These are phyloP conservation scores for Leishmania gerbilli DNA, from an alignment of 208 protist species.

Conservation along the genomic window DNA sequence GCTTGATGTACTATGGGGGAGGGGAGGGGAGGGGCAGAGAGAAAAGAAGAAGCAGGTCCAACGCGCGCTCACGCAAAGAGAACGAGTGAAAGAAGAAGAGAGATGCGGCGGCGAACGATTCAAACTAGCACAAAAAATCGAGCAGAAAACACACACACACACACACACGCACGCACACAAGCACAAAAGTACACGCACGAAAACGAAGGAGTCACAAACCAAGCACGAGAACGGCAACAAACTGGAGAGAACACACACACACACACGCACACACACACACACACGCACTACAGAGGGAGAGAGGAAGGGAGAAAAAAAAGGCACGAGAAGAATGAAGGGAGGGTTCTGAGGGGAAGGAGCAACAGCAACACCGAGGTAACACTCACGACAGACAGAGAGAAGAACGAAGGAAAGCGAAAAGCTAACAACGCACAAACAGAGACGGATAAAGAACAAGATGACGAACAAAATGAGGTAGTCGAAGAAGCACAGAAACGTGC, in stretches of 20 bases:
- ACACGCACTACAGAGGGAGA: not conserved
- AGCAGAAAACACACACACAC: not conserved
- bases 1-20: not conserved
- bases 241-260: not conserved
- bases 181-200: too few species aligned
- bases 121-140: not conserved
- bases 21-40: not conserved
- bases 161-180: not conserved
- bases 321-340: not conserved
- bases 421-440: not conserved
- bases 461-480: not conserved
- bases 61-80: not conserved
- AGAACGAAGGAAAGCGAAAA: not conserved
- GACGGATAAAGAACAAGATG: not conserved
- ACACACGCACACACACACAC: not conserved
- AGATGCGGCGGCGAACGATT: not conserved
- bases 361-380: not conserved
- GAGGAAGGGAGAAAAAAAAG: not conserved
- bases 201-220: not conserved
- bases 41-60: constrained; percentile 8
- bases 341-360: not conserved
- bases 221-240: not conserved
- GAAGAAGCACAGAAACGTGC: not conserved
- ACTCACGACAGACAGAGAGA: not conserved
- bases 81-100: not conserved